Evolutionary conservation across 2,329 filamentous ascomycete genomes (phyloP).

Genomic region (Tolypocladium album): DNA sequence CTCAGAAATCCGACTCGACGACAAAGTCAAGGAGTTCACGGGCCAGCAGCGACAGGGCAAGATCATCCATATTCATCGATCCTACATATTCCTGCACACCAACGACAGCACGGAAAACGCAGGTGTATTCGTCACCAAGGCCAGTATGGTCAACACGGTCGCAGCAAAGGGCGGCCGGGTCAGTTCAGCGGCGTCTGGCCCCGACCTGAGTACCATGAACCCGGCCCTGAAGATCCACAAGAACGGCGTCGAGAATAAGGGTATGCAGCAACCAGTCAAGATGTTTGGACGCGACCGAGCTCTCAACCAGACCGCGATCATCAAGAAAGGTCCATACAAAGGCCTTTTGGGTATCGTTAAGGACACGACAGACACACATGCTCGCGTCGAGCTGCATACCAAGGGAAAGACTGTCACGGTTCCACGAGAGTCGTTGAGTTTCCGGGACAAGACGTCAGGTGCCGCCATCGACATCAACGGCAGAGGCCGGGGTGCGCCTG

Average conservation of each 20-base stretch:
- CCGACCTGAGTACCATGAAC: slow-evolving; percentile 86
- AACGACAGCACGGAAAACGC: slow-evolving; percentile 77
- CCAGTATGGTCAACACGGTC: slow-evolving; percentile 76
- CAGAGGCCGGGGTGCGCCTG: slow-evolving; percentile 34
- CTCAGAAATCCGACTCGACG: slow-evolving; percentile 82
- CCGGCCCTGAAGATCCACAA: slow-evolving; percentile 70
- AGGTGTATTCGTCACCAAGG: slow-evolving; percentile 78
- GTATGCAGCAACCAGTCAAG: slow-evolving; percentile 55
- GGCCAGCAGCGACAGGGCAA: slow-evolving; percentile 80
- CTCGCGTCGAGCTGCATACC: slow-evolving; percentile 85
- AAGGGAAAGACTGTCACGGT: slow-evolving; percentile 88
- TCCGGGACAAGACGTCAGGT: slow-evolving; percentile 77
- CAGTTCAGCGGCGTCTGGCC: slow-evolving; percentile 46
- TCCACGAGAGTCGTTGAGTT: slow-evolving; percentile 67
- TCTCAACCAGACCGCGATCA: slow-evolving; percentile 83
- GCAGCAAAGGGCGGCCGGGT: slow-evolving; percentile 88
- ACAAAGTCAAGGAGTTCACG: slow-evolving; percentile 82
- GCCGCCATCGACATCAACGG: slow-evolving; percentile 62
- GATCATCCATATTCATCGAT: slow-evolving; percentile 87
- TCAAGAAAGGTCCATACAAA: slow-evolving; percentile 82
- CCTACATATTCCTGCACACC: slow-evolving; percentile 85
- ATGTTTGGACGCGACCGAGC: slow-evolving; percentile 72
- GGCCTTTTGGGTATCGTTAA: slow-evolving; percentile 91
- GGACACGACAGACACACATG: slow-evolving; percentile 77
- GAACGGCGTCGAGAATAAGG: slow-evolving; percentile 38